Evolutionary conservation across 306 rosid genomes (phyloP), one percentile per base, ranked within the genome.

Genomic region (Psophocarpus tetragonolobus): DNA sequence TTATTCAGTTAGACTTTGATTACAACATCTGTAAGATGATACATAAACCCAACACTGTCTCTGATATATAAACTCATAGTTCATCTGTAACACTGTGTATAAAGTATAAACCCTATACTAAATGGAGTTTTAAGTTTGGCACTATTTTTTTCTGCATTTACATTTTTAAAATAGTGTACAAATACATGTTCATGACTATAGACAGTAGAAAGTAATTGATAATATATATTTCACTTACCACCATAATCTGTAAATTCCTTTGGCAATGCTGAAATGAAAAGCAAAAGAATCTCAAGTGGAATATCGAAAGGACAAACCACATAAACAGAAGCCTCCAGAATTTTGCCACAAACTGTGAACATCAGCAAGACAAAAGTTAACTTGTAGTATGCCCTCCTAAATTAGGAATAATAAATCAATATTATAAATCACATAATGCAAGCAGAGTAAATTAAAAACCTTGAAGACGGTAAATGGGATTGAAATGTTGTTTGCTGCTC

Each of bases 401-500:
- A 18, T 74, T 70, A 83, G 63, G 71, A 62, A 33, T 62, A 66
- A 15, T 45, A 38, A 69, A 83, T 70, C 62, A 67, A 53, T 62
- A 66, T 27, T 60, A 44, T 70, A 48, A 75, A 83, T 48, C 77
- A 48, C 35, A 76, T 68, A 79, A 88, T 70, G 80, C 81, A 90
- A 82, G 81, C 60, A 80, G 67, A 80, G 50, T 48, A 79, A 74
- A 81, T 57, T 62, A 80, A 82, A 83, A 81, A 92, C 97, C 98
- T 92, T 58, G 88, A 73, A 87, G 83, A 68, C 98, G 97, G 86
- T 94, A 94, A 78, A 85, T 94, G 70, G 98, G 96, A 87, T 94
- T 94, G 88, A 94, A 94, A 85, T 94, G 98, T 24, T 90, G 93
- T 83, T 92, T 94, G 92, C 98, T 90, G 89, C 88, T 87, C 87